Base-by-base conservation (phyloP, 2,329 filamentous ascomycete species). In the Pseudocercospora cruenta region DNA sequence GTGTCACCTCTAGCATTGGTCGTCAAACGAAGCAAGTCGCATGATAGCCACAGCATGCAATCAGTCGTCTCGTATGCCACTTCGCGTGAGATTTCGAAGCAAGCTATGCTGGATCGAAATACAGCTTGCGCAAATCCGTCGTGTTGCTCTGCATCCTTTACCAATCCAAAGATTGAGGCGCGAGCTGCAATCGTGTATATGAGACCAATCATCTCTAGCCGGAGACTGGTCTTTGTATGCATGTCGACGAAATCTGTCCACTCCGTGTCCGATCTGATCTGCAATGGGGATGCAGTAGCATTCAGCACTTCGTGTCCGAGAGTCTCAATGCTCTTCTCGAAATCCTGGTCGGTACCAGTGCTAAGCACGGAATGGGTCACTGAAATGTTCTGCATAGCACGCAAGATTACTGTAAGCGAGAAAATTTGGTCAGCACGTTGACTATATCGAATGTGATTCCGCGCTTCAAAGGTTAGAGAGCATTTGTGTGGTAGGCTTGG, bases 181-280 rank as follows among this genome's bases (percentile, higher is more conserved):
- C 65, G 67, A 19, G 68, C 70, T 10, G 68, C 59, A 1, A 67
- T 60, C 3, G 69, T 59, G 21, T 60, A 73, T 12, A 73, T 67
- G 1, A 73, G 36, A 6, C 67, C 71, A 4, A 73, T 51, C 1
- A 67, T 68, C 28, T 73, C 71, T 9, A 72, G 24, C 8, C 71
- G 67, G 10, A 71, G 33, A 7, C 69, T 70, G 2, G 59, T 24
- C 7, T 69, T 70, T 8, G 63, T 71, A 43, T 67, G 70, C 31
- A 63, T 49, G 8, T 62, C 62, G 9, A 64, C 33, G 28, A 72
- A 73, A 4, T 26, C 21, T 21, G 60, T 36, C 43, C 43, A 67
- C 6, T 49, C 31, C 10, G 55, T 24, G 6, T 43, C 39, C 6
- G 45, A 33, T 10, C 16, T n/a, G 7, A 64, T 49, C 16, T 55